phyloP scores from a whole-genome alignment of 2,329 filamentous ascomycete genomes.

The Basipetospora chlamydospora region DNA sequence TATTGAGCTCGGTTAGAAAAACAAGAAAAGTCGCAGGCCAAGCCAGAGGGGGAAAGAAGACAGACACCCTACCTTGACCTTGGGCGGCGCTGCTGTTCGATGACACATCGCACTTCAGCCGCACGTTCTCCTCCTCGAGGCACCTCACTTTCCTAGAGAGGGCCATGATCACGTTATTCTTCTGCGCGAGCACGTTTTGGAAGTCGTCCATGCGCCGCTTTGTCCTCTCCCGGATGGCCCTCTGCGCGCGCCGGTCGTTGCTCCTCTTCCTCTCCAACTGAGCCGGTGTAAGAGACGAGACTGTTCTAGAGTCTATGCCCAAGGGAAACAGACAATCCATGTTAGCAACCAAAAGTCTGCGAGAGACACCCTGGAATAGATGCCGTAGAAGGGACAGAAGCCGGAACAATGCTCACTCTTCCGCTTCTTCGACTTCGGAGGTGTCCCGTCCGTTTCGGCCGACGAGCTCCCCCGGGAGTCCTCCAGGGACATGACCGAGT shows the following conservation, averaged over 20 bases:
- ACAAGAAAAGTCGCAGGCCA: no score
- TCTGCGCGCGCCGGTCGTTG: slow-evolving; percentile 82
- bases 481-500: no score
- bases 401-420: slow-evolving; percentile 21
- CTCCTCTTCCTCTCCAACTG: slow-evolving; percentile 82
- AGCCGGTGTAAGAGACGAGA: slow-evolving; percentile 74
- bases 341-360: no score
- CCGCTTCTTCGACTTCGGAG: slow-evolving; percentile 25
- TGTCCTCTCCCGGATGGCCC: slow-evolving; percentile 73
- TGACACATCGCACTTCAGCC: slow-evolving; percentile 32
- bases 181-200: slow-evolving; percentile 2
- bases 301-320: slow-evolving; percentile 50
- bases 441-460: slow-evolving; percentile 18
- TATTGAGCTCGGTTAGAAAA: no score
- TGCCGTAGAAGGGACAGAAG: not conserved
- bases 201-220: slow-evolving; percentile 65
- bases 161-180: slow-evolving; percentile 1
- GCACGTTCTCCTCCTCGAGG: slow-evolving; percentile 60
- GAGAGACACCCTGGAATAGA: no score
- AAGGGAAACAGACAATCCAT: no score
- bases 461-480: slow-evolving; percentile 13
- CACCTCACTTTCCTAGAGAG: slow-evolving; percentile 13
- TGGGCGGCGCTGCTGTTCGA: no score
- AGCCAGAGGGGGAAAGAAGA: no score
- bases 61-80: no score